Percentiles rank a stretch among this genome's conserved stretches.
Conservation (phyloP, 257 asterid species). For the Datura wrightii region DNA sequence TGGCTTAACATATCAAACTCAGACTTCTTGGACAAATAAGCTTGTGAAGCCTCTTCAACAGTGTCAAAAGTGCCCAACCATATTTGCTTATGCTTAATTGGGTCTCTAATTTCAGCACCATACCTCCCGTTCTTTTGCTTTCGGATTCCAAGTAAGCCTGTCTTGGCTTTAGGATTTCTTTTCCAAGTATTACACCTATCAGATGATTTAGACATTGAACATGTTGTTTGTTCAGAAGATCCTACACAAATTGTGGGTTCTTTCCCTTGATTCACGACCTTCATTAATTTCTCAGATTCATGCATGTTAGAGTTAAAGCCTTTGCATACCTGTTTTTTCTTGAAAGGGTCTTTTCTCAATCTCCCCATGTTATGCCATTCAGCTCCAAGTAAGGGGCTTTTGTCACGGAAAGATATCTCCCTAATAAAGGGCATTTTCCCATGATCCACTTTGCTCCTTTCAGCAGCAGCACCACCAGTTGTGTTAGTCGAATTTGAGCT, state of each 20-base stretch:
- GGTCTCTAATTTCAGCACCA: conserved; percentile 16
- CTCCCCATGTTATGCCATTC: conserved; percentile 15
- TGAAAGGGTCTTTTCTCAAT: neutral
- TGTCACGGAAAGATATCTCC: neutral
- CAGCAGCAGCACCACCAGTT: neutral
- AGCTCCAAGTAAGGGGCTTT: neutral
- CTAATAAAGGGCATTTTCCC: neutral
- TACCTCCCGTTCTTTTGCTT: conserved; percentile 23
- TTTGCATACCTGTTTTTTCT: conserved; percentile 13
- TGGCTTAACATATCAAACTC: neutral
- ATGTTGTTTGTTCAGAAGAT: neutral
- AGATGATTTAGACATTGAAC: neutral
- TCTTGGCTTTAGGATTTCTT: conserved; percentile 20
- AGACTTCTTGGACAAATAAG: conserved; percentile 20
- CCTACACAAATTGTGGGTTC: neutral
- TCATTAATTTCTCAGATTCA: neutral
- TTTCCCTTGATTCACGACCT: neutral
- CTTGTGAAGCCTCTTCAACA: conserved; percentile 22
- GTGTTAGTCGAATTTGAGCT: neutral
- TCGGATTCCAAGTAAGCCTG: conserved; percentile 8
- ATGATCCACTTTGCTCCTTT: neutral
- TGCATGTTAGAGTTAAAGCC: neutral
- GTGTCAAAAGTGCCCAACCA: conserved; percentile 24
- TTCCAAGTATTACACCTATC: conserved; percentile 1
- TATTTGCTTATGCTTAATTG: conserved; percentile 6